These are phyloP conservation scores for Physcomitrellopsis africana DNA, from an alignment of 225 moss, liverwort and hornwort genomes.

Conservation along the genomic window DNA sequence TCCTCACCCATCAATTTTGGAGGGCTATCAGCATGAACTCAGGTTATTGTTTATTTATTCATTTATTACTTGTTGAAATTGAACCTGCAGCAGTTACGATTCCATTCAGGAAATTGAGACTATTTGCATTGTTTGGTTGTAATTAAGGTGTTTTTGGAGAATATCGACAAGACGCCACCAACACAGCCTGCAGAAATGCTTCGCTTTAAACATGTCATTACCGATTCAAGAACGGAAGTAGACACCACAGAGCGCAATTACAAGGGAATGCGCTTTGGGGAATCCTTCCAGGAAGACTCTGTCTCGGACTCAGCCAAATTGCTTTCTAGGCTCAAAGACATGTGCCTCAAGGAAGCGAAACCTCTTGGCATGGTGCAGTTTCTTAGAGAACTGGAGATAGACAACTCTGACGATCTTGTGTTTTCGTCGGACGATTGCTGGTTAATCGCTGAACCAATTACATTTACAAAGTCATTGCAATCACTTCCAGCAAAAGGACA, in stretches of 20 bases:
- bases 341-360: constrained; percentile 48
- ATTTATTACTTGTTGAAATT: no score
- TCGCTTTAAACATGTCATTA: not conserved
- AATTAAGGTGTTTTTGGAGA: constrained; percentile 34
- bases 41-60: no score
- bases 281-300: constrained; percentile 27
- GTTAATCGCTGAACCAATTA: constrained; percentile 39
- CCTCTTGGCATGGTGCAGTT: constrained; percentile 48
- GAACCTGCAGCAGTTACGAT: no score
- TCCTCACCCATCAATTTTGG: not conserved
- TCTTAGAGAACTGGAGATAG: constrained; percentile 43
- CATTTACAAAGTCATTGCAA: constrained; percentile 27
- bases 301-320: constrained; percentile 42
- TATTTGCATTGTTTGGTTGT: constrained; percentile 4
- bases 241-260: constrained; percentile 2
- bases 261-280: constrained; percentile 3
- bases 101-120: not conserved
- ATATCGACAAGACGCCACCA: constrained; percentile 26
- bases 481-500: constrained; percentile 22
- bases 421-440: constrained; percentile 41
- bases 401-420: constrained; percentile 40
- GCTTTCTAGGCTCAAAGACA: constrained; percentile 46
- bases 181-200: constrained; percentile 10
- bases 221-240: not conserved
- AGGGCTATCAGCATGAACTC: no score